These are phyloP conservation scores for Chimonanthus salicifolius DNA, from an alignment of 164 flowering plant species.

Conservation along the genomic window DNA sequence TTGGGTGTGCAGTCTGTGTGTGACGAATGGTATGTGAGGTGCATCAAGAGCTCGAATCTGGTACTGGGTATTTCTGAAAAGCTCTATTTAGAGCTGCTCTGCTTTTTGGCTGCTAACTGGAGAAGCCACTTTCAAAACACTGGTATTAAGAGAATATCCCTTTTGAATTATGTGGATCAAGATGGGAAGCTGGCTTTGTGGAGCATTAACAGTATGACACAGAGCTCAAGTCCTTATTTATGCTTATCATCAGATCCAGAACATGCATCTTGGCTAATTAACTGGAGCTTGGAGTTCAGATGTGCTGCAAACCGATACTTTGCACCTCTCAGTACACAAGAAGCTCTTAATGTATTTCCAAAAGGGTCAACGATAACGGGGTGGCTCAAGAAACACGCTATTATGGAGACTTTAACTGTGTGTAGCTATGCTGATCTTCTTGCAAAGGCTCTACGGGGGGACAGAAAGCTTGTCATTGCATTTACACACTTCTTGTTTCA, in stretches of 20 bases:
- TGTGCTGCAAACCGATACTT: slow-evolving; percentile 13
- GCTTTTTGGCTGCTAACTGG: slow-evolving; percentile 18
- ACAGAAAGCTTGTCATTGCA: slow-evolving; percentile 10
- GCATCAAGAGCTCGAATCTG: slow-evolving; percentile 12
- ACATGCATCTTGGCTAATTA: slow-evolving; percentile 15
- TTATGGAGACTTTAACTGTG: background rate
- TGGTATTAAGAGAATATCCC: slow-evolving; percentile 4
- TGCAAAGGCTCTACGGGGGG: background rate
- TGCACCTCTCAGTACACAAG: slow-evolving; percentile 11
- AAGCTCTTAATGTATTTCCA: slow-evolving; percentile 3
- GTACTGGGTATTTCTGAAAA: slow-evolving; percentile 11
- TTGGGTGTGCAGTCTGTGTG: slow-evolving; percentile 9
- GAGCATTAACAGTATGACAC: background rate
- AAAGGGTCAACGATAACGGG: background rate
- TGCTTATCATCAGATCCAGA: slow-evolving; percentile 2
- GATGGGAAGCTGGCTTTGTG: slow-evolving; percentile 6
- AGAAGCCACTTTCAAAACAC: background rate
- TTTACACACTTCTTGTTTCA: slow-evolving; percentile 30
- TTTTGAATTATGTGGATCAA: slow-evolving; percentile 14
- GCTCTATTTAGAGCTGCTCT: slow-evolving; percentile 21
- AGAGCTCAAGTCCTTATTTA: background rate
- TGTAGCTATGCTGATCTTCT: slow-evolving; percentile 1
- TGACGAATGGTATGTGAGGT: slow-evolving; percentile 14
- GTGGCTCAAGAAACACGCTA: slow-evolving; percentile 14
- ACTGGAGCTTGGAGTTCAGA: slow-evolving; percentile 20